Conservation (phyloP, 306 rosid species). For the Cucumis melo region DNA sequence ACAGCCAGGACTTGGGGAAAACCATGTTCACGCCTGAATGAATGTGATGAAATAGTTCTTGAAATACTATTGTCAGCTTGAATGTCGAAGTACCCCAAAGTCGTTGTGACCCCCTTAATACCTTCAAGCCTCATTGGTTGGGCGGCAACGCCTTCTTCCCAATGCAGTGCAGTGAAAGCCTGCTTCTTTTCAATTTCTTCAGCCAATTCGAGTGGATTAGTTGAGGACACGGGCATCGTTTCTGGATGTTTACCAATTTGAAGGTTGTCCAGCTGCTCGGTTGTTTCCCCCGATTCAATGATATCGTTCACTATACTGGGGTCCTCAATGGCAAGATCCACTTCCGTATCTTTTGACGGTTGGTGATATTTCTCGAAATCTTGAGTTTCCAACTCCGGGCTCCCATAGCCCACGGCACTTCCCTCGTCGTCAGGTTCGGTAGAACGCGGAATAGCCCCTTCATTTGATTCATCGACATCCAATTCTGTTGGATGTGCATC, state of each 20-base stretch:
- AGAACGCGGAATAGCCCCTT: constrained; percentile 14
- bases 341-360: constrained; percentile 15
- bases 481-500: constrained; percentile 11
- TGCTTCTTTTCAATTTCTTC: constrained; percentile 83
- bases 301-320: constrained; percentile 29
- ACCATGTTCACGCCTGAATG: constrained; percentile 80
- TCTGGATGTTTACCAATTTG: constrained; percentile 28
- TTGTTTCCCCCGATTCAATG: constrained; percentile 46
- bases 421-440: constrained; percentile 11
- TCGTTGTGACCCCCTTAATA: constrained; percentile 61
- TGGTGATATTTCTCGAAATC: constrained; percentile 9
- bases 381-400: constrained; percentile 17
- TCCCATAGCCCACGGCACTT: constrained; percentile 5
- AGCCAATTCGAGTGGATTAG: constrained; percentile 68
- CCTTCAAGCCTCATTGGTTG: constrained; percentile 99
- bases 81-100: constrained; percentile 72
- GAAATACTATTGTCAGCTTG: constrained; percentile 55
- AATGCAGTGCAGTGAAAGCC: constrained; percentile 82
- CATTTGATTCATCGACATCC: constrained; percentile 9
- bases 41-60: constrained; percentile 46
- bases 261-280: constrained; percentile 46
- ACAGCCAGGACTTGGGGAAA: constrained; percentile 74
- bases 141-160: constrained; percentile 97
- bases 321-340: constrained; percentile 20
- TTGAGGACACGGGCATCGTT: constrained; percentile 21